Evolutionary conservation across 176 grass and related monocot genomes (phyloP).

Genomic region (Zoysia japonica): DNA sequence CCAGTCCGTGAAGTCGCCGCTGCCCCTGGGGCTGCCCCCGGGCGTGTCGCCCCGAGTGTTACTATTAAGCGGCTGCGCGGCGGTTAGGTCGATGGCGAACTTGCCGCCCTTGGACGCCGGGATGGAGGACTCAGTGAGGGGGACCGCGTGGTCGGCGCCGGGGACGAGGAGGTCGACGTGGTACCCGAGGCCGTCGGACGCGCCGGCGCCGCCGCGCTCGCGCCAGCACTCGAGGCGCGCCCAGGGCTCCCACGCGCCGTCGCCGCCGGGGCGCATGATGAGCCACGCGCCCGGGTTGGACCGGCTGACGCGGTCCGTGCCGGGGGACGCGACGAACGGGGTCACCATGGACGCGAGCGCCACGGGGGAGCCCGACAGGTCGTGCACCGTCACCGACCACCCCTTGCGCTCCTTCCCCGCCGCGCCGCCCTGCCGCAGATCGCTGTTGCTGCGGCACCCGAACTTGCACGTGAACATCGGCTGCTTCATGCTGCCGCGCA

Average conservation of each 20-base stretch:
- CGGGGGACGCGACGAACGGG: conserved; percentile 85
- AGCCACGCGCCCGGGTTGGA: conserved; percentile 98
- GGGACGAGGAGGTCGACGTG: conserved; percentile 76
- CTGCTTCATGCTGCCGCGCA: conserved; percentile 63
- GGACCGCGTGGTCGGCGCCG: conserved; percentile 56
- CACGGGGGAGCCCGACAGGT: conserved; percentile 87
- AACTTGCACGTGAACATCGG: conserved; percentile 98
- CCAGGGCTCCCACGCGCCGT: conserved; percentile 94
- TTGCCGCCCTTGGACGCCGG: conserved; percentile 72
- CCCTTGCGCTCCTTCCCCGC: conserved; percentile 84
- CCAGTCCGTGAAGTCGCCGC: conserved; percentile 77
- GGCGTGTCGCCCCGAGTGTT: conserved; percentile 54
- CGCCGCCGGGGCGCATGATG: conserved; percentile 71
- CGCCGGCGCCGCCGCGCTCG: conserved; percentile 63
- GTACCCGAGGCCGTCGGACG: conserved; percentile 77
- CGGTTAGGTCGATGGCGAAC: conserved; percentile 88
- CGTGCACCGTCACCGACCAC: conserved; percentile 97
- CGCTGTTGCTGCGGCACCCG: conserved; percentile 74
- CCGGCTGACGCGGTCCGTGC: conserved; percentile 74
- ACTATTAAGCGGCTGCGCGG: conserved; percentile 43
- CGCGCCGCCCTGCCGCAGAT: conserved; percentile 62
- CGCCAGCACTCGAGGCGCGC: conserved; percentile 93
- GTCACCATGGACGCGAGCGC: conserved; percentile 96
- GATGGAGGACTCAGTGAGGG: conserved; percentile 63
- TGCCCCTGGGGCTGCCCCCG: conserved; percentile 79